These are phyloP conservation scores for Diplodia seriata DNA, from an alignment of 2,329 filamentous ascomycete genomes.

Conservation along the genomic window DNA sequence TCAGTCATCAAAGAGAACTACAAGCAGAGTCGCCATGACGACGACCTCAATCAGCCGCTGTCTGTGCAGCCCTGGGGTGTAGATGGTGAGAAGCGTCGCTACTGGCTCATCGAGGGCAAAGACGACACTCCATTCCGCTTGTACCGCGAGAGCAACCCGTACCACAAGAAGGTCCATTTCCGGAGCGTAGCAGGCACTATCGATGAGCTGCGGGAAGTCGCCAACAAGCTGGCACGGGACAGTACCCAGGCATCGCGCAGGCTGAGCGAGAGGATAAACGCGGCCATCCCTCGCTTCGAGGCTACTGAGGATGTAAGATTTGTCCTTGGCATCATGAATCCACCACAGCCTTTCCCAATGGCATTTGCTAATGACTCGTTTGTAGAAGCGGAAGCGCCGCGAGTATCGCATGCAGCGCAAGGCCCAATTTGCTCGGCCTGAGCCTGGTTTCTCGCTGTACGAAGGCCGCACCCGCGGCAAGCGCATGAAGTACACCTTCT, in stretches of 20 bases:
- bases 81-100: conserved; percentile 88
- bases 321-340: neutral
- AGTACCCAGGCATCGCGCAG: conserved; percentile 81
- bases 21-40: conserved; percentile 82
- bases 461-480: conserved; percentile 96
- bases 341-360: neutral
- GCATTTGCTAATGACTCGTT: neutral
- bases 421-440: conserved; percentile 84
- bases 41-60: conserved; percentile 80
- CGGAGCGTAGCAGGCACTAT: conserved; percentile 91
- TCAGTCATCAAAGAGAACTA: conserved; percentile 84
- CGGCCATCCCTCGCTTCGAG: conserved; percentile 88
- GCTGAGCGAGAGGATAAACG: conserved; percentile 76
- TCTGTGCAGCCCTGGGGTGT: conserved; percentile 90
- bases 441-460: conserved; percentile 90
- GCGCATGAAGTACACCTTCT: conserved; percentile 94
- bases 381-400: conserved; percentile 87
- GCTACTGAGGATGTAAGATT: conserved; percentile 81
- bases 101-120: conserved; percentile 90
- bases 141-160: conserved; percentile 90
- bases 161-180: conserved; percentile 80
- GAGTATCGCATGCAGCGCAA: conserved; percentile 89
- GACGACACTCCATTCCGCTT: conserved; percentile 94
- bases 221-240: conserved; percentile 78
- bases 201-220: conserved; percentile 78